Percentiles rank a stretch among this genome's conserved stretches.
Evolutionary conservation across 2,329 filamentous ascomycete genomes (phyloP).

Genomic region (Calonectria leucothoes): DNA sequence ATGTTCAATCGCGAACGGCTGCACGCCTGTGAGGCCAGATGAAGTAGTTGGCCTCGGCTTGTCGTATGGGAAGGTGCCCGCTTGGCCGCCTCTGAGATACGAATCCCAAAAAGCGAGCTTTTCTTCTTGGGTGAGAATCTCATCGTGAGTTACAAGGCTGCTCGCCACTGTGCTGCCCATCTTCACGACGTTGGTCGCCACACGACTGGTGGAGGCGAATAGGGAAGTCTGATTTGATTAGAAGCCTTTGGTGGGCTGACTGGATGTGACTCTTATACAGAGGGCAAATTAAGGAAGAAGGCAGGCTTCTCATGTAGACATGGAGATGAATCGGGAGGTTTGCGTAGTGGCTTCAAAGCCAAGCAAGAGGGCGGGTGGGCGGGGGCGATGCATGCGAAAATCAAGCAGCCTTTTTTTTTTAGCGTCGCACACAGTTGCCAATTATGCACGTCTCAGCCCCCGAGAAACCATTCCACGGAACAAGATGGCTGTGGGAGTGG

Average conservation of each 20-base stretch:
- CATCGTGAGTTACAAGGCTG: neutral
- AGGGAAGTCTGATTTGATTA: neutral
- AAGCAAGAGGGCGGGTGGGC: neutral
- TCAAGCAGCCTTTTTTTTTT: neutral
- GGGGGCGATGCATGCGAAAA: neutral
- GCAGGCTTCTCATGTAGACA: neutral
- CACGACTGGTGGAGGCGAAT: neutral
- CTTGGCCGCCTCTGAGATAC: neutral
- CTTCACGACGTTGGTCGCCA: neutral
- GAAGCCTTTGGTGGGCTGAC: neutral
- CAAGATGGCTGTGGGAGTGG: neutral
- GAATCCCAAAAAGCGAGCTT: neutral
- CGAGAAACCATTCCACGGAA: neutral
- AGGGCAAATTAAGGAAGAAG: too few relatives aligned
- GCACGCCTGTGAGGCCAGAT: slow-evolving; percentile 19
- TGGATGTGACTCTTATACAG: neutral
- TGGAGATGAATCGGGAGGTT: neutral
- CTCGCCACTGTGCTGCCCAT: neutral
- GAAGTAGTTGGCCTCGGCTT: slow-evolving; percentile 15
- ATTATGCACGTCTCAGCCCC: neutral
- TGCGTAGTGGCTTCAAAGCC: neutral
- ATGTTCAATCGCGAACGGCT: slow-evolving; percentile 17
- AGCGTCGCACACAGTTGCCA: neutral
- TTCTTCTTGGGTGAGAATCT: neutral
- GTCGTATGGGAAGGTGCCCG: slow-evolving; percentile 24